These are phyloP conservation scores for Botrytis sinoallii DNA, from an alignment of 2,329 filamentous ascomycete species.

Conservation along the genomic window DNA sequence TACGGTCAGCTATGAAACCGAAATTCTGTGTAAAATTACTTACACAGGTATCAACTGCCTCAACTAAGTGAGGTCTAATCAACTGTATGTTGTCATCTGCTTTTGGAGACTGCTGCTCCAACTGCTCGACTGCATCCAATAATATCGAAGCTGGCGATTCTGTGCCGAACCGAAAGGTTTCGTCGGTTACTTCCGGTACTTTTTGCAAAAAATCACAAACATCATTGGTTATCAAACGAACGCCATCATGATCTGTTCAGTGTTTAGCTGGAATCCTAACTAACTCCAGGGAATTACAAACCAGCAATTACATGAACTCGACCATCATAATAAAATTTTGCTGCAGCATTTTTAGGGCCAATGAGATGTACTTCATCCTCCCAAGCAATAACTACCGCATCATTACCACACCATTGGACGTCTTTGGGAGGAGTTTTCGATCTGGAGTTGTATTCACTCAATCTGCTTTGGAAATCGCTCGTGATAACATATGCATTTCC, in stretches of 20 bases:
- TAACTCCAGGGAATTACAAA: conserved; percentile 39
- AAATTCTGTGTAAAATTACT: conserved; percentile 6
- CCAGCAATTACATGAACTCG: conserved; percentile 87
- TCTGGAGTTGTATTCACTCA: conserved; percentile 88
- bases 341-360: conserved; percentile 74
- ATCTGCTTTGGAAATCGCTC: conserved; percentile 87
- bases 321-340: conserved; percentile 83
- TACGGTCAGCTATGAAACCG: conserved; percentile 22
- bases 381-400: conserved; percentile 91
- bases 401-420: conserved; percentile 94
- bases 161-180: conserved; percentile 85
- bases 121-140: conserved; percentile 83
- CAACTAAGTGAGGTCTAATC: conserved; percentile 80
- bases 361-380: conserved; percentile 96
- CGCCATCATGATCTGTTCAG: conserved; percentile 69
- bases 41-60: conserved; percentile 87
- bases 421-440: conserved; percentile 83
- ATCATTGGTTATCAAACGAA: conserved; percentile 84
- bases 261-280: conserved; percentile 17
- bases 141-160: conserved; percentile 89
- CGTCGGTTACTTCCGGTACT: conserved; percentile 79
- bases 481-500: conserved; percentile 90
- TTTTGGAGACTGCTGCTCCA: conserved; percentile 92
- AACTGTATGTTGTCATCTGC: conserved; percentile 97
- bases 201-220: conserved; percentile 98